phyloP scores from a whole-genome alignment of 116 monocot genomes.

The Iris pallida region DNA sequence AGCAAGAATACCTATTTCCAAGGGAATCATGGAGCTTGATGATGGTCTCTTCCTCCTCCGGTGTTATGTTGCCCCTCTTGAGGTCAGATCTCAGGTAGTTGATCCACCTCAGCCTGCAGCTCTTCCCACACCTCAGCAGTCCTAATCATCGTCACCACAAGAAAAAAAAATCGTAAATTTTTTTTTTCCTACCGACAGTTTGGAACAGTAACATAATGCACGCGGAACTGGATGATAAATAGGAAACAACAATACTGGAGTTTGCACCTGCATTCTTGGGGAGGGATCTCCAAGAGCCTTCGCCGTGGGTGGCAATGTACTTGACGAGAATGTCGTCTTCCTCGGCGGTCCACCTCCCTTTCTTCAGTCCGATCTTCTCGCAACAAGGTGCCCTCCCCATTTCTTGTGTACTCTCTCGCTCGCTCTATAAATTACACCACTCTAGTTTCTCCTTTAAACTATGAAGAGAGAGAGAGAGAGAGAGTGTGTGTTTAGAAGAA shows the following conservation, averaged over 20 bases:
- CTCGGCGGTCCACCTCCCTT: slow-evolving; percentile 59
- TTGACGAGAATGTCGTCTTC: slow-evolving; percentile 43
- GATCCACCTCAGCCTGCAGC: slow-evolving; percentile 86
- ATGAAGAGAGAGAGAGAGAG: too few species aligned
- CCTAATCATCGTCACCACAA: not conserved
- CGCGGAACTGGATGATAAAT: too few species aligned
- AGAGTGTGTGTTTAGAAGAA: too few species aligned
- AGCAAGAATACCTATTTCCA: slow-evolving; percentile 41
- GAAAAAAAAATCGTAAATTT: not conserved
- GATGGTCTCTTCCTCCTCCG: slow-evolving; percentile 55
- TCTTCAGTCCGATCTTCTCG: slow-evolving; percentile 69
- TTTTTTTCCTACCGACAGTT: too few species aligned
- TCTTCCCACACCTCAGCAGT: slow-evolving; percentile 79
- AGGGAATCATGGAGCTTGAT: slow-evolving; percentile 45
- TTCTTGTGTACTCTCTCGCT: not conserved
- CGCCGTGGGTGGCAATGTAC: slow-evolving; percentile 47
- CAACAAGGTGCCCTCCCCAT: slow-evolving; percentile 70
- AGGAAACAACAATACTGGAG: too few species aligned
- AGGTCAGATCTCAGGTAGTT: slow-evolving; percentile 65
- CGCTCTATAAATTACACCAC: not conserved
- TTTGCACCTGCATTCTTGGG: slow-evolving; percentile 62
- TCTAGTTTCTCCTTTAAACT: too few species aligned
- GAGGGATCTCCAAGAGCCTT: slow-evolving; percentile 63
- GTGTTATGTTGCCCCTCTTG: slow-evolving; percentile 67
- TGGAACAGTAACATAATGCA: too few species aligned